A percentile compares a stretch with the other conserved stretches of the same genome.
Conservation (phyloP, 2,329 filamentous ascomycete genomes). For the Blastomyces emzantsi region DNA sequence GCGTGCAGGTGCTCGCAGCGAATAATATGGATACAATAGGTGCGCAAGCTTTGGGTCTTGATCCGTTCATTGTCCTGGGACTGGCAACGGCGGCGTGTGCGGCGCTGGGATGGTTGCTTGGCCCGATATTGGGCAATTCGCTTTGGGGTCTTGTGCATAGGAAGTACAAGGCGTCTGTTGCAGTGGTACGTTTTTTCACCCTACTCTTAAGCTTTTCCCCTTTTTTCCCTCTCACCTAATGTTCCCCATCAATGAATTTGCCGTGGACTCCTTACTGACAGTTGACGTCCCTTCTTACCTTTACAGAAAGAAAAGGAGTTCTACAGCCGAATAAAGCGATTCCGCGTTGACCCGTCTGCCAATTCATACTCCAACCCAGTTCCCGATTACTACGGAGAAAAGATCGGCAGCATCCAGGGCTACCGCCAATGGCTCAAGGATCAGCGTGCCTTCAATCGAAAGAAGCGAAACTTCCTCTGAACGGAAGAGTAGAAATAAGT, state of each 20-base stretch:
- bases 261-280: not conserved
- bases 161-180: constrained; percentile 62
- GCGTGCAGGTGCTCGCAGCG: constrained; percentile 51
- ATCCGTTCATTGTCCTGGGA: constrained; percentile 78
- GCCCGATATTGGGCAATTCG: constrained; percentile 70
- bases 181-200: constrained; percentile 43
- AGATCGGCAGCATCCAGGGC: constrained; percentile 84
- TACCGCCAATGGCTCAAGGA: constrained; percentile 97
- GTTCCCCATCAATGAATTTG: not conserved
- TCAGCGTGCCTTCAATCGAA: constrained; percentile 93
- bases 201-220: not conserved
- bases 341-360: constrained; percentile 81
- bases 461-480: constrained; percentile 47
- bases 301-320: constrained; percentile 83
- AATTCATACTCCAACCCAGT: constrained; percentile 89
- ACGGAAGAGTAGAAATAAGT: not conserved
- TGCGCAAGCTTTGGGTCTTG: constrained; percentile 67
- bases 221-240: not conserved
- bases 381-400: constrained; percentile 97
- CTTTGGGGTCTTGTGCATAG: constrained; percentile 71
- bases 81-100: constrained; percentile 67
- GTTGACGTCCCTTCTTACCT: not conserved
- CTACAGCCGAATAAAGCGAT: constrained; percentile 81
- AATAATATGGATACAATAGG: constrained; percentile 58
- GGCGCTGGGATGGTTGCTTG: constrained; percentile 78